Evolutionary conservation across 441 rosid species (phyloP).

Genomic region (Theobroma grandiflorum): DNA sequence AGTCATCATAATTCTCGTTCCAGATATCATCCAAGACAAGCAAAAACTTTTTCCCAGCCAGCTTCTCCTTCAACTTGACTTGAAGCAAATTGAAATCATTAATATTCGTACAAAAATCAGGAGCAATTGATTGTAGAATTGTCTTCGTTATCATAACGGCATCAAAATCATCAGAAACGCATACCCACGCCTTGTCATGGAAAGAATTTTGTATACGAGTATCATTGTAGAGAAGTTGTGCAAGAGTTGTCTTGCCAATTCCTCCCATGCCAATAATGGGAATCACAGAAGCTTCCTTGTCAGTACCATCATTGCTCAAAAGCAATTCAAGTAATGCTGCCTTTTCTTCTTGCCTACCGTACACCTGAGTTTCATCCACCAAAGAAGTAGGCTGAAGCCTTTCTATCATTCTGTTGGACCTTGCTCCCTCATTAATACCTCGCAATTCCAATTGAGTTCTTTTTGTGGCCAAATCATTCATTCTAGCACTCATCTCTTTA

Average conservation of each 20-base stretch:
- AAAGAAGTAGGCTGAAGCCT: neutral
- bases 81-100: slow-evolving; percentile 11
- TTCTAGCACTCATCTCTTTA: neutral
- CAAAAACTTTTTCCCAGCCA: slow-evolving; percentile 18
- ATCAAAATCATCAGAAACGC: neutral
- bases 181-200: neutral
- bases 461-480: neutral
- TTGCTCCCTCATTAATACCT: neutral
- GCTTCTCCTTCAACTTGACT: slow-evolving; percentile 14
- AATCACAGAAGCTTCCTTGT: neutral
- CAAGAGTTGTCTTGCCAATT: slow-evolving; percentile 10
- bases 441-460: neutral
- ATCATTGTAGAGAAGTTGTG: slow-evolving; percentile 8
- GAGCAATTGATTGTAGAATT: neutral
- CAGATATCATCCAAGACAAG: slow-evolving; percentile 33
- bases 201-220: neutral
- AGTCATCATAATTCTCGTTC: slow-evolving; percentile 26
- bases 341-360: slow-evolving; percentile 17
- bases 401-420: neutral
- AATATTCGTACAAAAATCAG: neutral
- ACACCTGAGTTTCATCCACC: slow-evolving; percentile 9
- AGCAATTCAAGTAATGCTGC: neutral
- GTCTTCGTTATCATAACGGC: neutral
- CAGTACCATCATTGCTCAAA: neutral
- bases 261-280: slow-evolving; percentile 16